phyloP scores from a whole-genome alignment of 2,329 filamentous ascomycete species.

The Phaeoacremonium minimum region DNA sequence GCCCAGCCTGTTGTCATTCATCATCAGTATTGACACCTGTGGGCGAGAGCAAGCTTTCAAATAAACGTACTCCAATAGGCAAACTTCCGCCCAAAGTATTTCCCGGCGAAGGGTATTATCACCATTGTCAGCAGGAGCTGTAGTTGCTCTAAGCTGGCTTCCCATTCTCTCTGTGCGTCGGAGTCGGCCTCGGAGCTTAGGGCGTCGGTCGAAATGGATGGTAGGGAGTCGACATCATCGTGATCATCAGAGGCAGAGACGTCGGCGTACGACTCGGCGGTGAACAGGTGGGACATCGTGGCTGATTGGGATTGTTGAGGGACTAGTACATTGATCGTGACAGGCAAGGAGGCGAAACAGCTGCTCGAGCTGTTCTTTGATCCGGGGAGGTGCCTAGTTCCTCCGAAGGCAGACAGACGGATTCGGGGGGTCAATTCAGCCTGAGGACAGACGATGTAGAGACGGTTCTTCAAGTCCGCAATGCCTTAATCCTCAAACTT shows the following conservation, averaged over 20 bases:
- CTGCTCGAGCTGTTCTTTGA: no score
- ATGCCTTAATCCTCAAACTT: no score
- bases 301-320: not conserved
- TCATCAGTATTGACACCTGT: not conserved
- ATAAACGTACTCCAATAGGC: constrained; percentile 86
- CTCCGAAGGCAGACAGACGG: no score
- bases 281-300: constrained; percentile 12
- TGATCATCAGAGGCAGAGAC: constrained; percentile 36
- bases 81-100: constrained; percentile 91
- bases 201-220: constrained; percentile 52
- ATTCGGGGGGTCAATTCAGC: no score
- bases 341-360: no score
- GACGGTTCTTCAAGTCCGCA: no score
- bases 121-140: constrained; percentile 94
- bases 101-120: constrained; percentile 86
- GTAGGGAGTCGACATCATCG: constrained; percentile 60
- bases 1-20: constrained; percentile 66
- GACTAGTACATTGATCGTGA: not conserved
- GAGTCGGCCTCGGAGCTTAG: constrained; percentile 47
- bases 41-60: not conserved
- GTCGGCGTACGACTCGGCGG: constrained; percentile 47
- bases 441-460: no score
- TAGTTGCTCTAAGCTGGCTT: constrained; percentile 87
- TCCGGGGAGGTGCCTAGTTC: no score
- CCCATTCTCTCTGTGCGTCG: constrained; percentile 93